Conservation (phyloP, 108 stramenopile genomes). For the Pseudonitzschia pungens region DNA sequence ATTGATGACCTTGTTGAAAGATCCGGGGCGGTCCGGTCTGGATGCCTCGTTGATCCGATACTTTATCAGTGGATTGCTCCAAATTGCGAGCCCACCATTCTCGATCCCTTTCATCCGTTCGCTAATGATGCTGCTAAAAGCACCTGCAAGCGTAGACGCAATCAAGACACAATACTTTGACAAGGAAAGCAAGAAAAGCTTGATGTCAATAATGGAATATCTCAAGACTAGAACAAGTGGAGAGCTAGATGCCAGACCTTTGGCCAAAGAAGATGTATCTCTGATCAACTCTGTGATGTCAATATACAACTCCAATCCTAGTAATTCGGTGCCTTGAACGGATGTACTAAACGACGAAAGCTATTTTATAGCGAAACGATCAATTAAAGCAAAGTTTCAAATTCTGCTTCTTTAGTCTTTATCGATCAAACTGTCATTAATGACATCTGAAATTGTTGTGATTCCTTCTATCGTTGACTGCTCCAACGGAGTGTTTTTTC, state of each 20-base stretch:
- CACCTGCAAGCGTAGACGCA: conserved; percentile 66
- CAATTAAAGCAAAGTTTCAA: too few species aligned
- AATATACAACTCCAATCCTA: not conserved
- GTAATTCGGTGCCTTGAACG: not conserved
- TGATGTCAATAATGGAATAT: conserved; percentile 22
- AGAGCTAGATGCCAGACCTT: conserved; percentile 7
- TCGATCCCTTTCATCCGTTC: conserved; percentile 59
- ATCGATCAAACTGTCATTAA: too few species aligned
- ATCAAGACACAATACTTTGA: conserved; percentile 71
- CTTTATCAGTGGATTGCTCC: conserved; percentile 68
- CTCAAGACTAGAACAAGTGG: conserved; percentile 29
- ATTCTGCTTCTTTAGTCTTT: too few species aligned
- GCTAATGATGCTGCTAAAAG: conserved; percentile 46
- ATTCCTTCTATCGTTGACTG: too few species aligned
- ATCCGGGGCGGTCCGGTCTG: conserved; percentile 52
- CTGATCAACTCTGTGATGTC: conserved; percentile 23
- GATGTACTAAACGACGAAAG: too few species aligned
- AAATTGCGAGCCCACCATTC: conserved; percentile 63
- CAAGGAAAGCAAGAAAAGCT: conserved; percentile 33
- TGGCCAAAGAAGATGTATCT: conserved; percentile 22
- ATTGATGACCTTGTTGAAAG: conserved; percentile 48
- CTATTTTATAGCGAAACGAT: too few species aligned
- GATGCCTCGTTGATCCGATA: conserved; percentile 80
- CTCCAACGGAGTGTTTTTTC: not conserved
- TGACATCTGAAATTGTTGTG: too few species aligned